Base-by-base conservation (phyloP, 345 rosid genomes). In the Citrus reticulata region DNA sequence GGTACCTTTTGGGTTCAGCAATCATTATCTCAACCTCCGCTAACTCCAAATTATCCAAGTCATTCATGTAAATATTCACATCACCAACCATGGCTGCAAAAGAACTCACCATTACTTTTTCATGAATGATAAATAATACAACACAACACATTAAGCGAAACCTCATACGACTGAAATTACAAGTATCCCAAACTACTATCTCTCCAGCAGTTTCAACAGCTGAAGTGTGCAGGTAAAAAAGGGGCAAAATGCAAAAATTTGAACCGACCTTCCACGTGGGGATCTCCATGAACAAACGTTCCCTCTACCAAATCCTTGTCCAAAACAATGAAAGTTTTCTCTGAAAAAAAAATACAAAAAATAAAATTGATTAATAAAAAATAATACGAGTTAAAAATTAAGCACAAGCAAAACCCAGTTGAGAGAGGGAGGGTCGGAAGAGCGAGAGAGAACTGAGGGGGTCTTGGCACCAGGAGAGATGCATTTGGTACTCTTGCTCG, bases 11-110 rank as follows among this genome's bases (percentile, higher is more conserved):
- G 32, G 89, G 84, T 75, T 96, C 97, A 74, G 97, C 97, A 66
- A 96, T 93, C 99, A 96, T 96, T 82, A 96, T 94, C 82, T 96
- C 98, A 19, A 94, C 80, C 85, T 93, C 98, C 60, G 95, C 97
- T 82, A 91, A 69, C 51, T 88, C 91, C 54, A 89, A 86, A 76
- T 94, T 93, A 35, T 96, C 99, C 83, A 90, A 73, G 83, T 96
- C 99, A 82, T 94, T 96, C 98, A 93, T 89, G 86, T 94, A 96
- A 74, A 93, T 85, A 75, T 96, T 94, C 79, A 94, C 97, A 87
- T 94, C 99, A 70, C 99, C 97, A 4, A 88, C 86, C 97, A 96
- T 94, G 14, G 95, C 95, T 93, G 93, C 71, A 64, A 76, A 75
- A 60, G 57, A 46, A 34, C 49, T 55, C 1, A 6, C 64, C 7